phyloP scores from a whole-genome alignment of 305 asterid genomes.

The Coffea humblotiana region DNA sequence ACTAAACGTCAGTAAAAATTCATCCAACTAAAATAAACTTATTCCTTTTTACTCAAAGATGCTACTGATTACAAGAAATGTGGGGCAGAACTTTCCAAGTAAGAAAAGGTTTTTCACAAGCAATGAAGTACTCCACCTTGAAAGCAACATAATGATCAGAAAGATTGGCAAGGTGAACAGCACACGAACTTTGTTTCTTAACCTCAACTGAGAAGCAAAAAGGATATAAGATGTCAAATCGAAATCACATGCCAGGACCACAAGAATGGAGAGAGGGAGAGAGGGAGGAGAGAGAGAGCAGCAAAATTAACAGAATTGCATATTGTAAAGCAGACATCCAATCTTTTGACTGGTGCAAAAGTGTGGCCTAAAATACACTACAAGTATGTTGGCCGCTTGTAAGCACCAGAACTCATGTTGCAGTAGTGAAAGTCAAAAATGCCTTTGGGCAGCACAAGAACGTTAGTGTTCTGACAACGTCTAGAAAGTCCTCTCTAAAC shows the following conservation, averaged over 20 bases:
- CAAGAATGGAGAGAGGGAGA: no score
- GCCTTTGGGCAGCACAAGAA: neutral
- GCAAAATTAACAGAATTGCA: neutral
- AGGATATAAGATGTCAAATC: constrained; percentile 18
- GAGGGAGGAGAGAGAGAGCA: no score
- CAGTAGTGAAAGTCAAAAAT: neutral
- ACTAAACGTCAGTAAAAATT: neutral
- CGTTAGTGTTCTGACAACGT: neutral
- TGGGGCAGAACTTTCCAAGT: neutral
- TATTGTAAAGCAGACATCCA: neutral
- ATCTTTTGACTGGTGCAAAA: neutral
- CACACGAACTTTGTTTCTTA: constrained; percentile 74
- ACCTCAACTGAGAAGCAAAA: constrained; percentile 63
- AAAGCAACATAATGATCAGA: constrained; percentile 82
- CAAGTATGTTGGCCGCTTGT: neutral
- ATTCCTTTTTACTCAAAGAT: neutral
- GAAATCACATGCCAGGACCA: no score
- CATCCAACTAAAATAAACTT: neutral
- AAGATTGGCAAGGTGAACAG: constrained; percentile 65
- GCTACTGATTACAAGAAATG: neutral
- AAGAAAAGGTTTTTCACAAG: neutral
- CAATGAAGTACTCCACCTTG: constrained; percentile 56
- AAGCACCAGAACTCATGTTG: neutral
- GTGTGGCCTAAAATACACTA: neutral
- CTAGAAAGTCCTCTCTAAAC: neutral